Evolutionary conservation across 768 basidiomycete species (phyloP).

Genomic region (Phlebiopsis flavidoalba): DNA sequence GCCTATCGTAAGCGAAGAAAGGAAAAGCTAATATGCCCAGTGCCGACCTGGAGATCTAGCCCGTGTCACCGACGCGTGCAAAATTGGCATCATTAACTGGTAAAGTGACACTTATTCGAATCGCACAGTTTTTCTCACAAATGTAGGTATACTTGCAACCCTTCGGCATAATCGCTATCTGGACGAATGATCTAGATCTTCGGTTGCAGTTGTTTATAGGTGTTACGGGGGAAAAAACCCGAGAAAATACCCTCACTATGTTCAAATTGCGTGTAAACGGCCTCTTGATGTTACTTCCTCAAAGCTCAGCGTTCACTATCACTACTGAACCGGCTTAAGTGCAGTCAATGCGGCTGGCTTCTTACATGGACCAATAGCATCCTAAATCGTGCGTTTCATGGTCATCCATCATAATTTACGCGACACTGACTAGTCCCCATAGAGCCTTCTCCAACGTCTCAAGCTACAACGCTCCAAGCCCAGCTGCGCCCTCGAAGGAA

Average conservation of each 20-base stretch:
- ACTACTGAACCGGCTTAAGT: constrained; percentile 85
- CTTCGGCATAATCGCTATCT: constrained; percentile 1
- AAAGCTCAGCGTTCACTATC: constrained; percentile 96
- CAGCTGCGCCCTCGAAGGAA: constrained; percentile 77
- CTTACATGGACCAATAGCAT: constrained; percentile 81
- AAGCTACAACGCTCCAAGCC: constrained; percentile 70
- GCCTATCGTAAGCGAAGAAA: neutral
- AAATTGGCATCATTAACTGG: constrained; percentile 96
- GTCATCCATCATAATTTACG: neutral
- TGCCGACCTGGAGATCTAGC: constrained; percentile 95
- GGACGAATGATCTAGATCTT: constrained; percentile 45
- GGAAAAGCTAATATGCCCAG: constrained; percentile 32
- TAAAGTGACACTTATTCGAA: constrained; percentile 96
- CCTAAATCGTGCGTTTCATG: constrained; percentile 63
- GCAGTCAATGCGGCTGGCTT: constrained; percentile 95
- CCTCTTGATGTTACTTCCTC: constrained; percentile 92
- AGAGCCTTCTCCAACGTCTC: constrained; percentile 30
- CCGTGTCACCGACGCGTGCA: constrained; percentile 84
- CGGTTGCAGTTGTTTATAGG: constrained; percentile 93
- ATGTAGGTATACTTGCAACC: constrained; percentile 47
- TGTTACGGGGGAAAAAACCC: too few relatives aligned
- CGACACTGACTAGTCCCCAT: neutral
- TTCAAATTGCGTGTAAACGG: constrained; percentile 99
- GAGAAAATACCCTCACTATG: constrained; percentile 92
- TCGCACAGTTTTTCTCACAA: constrained; percentile 99